Conservation (phyloP, 768 basidiomycete species). For the Tremella mesenterica region DNA sequence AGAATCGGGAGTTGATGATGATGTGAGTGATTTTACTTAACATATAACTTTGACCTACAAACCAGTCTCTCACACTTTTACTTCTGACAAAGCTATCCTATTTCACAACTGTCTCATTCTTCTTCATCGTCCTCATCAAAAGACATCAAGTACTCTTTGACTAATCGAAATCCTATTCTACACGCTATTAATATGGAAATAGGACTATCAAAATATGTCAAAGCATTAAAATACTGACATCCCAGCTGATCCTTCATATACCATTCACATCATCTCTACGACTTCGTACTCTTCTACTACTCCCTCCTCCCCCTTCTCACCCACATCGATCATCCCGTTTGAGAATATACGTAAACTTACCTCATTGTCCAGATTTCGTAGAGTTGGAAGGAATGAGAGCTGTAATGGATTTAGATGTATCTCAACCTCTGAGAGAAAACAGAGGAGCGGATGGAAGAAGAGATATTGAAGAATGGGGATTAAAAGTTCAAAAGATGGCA, state of each 20-base stretch:
- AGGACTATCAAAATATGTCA: too few species aligned
- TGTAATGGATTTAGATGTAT: slow-evolving; percentile 38
- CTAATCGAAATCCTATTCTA: too few species aligned
- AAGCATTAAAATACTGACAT: neutral
- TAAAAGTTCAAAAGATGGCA: slow-evolving; percentile 43
- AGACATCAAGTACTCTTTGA: too few species aligned
- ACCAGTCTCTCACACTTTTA: neutral
- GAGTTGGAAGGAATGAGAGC: slow-evolving; percentile 31
- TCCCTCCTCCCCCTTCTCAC: slow-evolving; percentile 36
- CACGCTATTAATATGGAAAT: too few species aligned
- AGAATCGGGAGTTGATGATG: slow-evolving; percentile 42
- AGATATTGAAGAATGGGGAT: slow-evolving; percentile 42
- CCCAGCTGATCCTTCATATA: slow-evolving; percentile 41
- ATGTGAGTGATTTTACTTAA: slow-evolving; percentile 21
- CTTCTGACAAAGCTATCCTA: too few species aligned
- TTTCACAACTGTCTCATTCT: too few species aligned
- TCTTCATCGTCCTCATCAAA: too few species aligned
- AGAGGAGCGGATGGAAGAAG: slow-evolving; percentile 30
- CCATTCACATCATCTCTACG: slow-evolving; percentile 41
- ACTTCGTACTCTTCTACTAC: slow-evolving; percentile 39
- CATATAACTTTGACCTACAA: too few species aligned
- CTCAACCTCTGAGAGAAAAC: slow-evolving; percentile 6
- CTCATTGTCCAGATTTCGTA: slow-evolving; percentile 37
- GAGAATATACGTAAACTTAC: slow-evolving; percentile 36
- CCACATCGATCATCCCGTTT: slow-evolving; percentile 35